Evolutionary conservation across 306 rosid genomes (phyloP).

Genomic region (Neltuma alba): DNA sequence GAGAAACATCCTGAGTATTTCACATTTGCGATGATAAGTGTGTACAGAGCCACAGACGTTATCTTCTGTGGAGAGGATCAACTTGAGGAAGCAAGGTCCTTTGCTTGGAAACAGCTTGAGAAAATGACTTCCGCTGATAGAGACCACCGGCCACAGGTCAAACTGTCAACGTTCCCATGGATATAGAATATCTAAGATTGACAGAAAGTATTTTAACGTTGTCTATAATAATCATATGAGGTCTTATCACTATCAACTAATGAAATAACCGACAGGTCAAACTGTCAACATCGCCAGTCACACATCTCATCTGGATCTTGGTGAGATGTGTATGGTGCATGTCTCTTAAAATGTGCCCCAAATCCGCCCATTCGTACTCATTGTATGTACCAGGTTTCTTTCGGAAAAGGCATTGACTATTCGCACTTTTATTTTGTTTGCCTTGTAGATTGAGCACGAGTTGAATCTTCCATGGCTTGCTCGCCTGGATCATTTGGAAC

Average conservation of each 20-base stretch:
- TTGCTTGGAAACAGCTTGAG: slow-evolving; percentile 40
- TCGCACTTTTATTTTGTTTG: neutral
- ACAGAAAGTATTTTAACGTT: neutral
- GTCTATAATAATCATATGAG: too few species aligned
- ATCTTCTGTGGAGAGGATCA: slow-evolving; percentile 45
- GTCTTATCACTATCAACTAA: too few species aligned
- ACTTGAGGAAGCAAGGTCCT: slow-evolving; percentile 41
- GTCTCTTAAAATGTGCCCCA: too few species aligned
- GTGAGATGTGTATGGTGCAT: too few species aligned
- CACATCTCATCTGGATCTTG: too few species aligned
- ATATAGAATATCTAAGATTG: neutral
- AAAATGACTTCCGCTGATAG: slow-evolving; percentile 5
- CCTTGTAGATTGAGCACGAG: slow-evolving; percentile 51
- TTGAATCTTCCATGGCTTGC: slow-evolving; percentile 57
- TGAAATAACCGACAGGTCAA: too few species aligned
- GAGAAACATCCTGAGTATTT: slow-evolving; percentile 36
- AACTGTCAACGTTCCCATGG: neutral
- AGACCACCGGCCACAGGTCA: slow-evolving; percentile 16
- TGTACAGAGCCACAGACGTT: slow-evolving; percentile 45
- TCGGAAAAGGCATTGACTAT: neutral
- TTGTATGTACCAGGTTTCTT: neutral
- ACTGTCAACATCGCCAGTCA: too few species aligned
- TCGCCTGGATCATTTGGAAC: slow-evolving; percentile 64
- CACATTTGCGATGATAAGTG: slow-evolving; percentile 37
- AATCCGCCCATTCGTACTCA: neutral